Evolutionary conservation across 176 grass and related monocot species (phyloP).

Genomic region (Urochloa ruziziensis): DNA sequence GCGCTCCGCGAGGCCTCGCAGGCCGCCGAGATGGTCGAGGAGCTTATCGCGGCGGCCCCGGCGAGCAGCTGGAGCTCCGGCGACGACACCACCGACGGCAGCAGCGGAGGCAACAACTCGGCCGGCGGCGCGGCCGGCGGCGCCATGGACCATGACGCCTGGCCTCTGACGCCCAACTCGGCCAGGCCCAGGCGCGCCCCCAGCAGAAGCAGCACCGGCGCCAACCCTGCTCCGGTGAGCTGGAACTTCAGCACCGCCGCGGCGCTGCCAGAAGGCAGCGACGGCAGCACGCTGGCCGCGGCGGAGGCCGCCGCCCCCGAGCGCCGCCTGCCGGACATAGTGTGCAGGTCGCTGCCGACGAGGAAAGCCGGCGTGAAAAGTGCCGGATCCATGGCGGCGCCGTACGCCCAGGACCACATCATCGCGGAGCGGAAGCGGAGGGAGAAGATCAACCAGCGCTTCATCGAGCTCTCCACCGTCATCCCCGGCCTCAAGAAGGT

Average conservation of each 20-base stretch:
- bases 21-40: neutral
- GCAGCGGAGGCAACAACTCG: neutral
- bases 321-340: neutral
- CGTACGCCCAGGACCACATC: conserved; percentile 53
- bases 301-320: neutral
- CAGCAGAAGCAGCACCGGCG: neutral
- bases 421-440: conserved; percentile 71
- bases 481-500: conserved; percentile 84
- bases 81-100: conserved; percentile 1
- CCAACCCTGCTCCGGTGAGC: conserved; percentile 9
- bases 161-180: conserved; percentile 19
- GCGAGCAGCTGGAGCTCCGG: conserved; percentile 43
- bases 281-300: conserved; percentile 8
- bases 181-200: neutral
- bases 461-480: conserved; percentile 67
- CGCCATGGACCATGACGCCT: conserved; percentile 7
- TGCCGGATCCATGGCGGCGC: neutral
- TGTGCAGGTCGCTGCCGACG: neutral
- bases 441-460: conserved; percentile 78
- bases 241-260: conserved; percentile 47
- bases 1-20: conserved; percentile 24
- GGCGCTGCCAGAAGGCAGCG: neutral
- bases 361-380: conserved; percentile 1
- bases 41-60: neutral
- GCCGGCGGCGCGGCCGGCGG: too few relatives aligned